Base-by-base conservation (phyloP, 192 early-diverging fungal species). In the Rhizophagus clarus region DNA sequence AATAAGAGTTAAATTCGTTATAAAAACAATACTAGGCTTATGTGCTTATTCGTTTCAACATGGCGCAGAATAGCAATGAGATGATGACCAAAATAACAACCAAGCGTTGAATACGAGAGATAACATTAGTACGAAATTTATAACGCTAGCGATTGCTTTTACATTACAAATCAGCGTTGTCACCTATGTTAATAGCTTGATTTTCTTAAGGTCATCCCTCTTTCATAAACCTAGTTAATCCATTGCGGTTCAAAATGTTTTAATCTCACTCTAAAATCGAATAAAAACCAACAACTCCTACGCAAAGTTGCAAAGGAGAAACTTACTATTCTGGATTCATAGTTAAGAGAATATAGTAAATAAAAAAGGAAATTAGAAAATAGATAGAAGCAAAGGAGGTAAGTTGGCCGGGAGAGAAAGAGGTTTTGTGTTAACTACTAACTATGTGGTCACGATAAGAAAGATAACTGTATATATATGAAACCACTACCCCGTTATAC, bases 251-350 rank as follows among this genome's bases (percentile, higher is more conserved):
- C 71, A 34, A 20, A 45, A 17, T 26, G 26, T 17, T 15, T 45
- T 45, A 26, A 29, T 10, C 32, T 34, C 26, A 3, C 42, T 12
- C 42, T 40, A 32, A 61, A 32, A 10, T 47, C 45, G 20, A 28
- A 47, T 56, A 24, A 28, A 56, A 47, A 60, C 28, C 40, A 20
- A 60, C 28, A 70, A 20, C 20, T 75, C 42, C 11, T 12, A 34
- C 14, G 32, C 40, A 60, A 29, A 24, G 24, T 12, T 6, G 49
- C 20, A 49, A 60, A 45, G 73, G 14, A 61, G 32, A 14, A 29
- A 77, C 76, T 77, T 60, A 77, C 76, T 77, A 77, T 77, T 77
- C 76, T 24, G 76, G 76, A 67, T 77, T 77, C 76, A 77, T 77
- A 22, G 31, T 75, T 49, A 4, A 12, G 14, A 42, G 40, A 42